Percentiles rank a stretch among this genome's conserved stretches.
Conservation (phyloP, 2,329 filamentous ascomycete species). For the Bisporella sp. region DNA sequence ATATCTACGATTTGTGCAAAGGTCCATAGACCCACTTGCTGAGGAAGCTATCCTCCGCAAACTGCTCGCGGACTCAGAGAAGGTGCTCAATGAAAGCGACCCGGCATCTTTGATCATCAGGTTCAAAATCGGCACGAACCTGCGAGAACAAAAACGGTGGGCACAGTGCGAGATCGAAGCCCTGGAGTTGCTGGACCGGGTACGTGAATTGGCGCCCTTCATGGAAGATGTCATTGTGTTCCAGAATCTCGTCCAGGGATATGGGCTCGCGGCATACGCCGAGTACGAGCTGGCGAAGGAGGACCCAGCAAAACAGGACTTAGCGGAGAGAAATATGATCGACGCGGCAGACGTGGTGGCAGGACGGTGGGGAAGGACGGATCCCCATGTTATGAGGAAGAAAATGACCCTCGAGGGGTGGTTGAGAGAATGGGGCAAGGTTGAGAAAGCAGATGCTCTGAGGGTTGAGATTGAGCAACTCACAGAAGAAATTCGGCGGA, state of each 20-base stretch:
- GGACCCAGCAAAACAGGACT: not conserved
- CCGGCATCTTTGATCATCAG: not conserved
- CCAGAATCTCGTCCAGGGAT: not conserved
- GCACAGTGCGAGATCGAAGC: not conserved
- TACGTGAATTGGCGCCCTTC: not conserved
- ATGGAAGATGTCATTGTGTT: not conserved
- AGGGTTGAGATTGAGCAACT: not conserved
- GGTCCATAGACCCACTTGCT: not conserved
- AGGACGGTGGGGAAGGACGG: not conserved
- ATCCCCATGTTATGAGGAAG: not conserved
- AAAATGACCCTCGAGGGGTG: not conserved
- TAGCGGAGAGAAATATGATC: not conserved
- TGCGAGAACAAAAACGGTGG: not conserved
- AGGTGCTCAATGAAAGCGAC: not conserved
- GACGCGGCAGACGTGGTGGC: not conserved
- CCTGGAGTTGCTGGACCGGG: not conserved
- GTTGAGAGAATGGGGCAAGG: not conserved
- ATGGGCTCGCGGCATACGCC: not conserved
- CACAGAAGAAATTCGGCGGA: not conserved
- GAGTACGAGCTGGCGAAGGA: not conserved
- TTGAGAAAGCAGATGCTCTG: not conserved
- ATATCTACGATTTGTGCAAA: not conserved
- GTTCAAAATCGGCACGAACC: not conserved
- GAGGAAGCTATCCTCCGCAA: not conserved
- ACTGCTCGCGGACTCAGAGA: not conserved